Evolutionary conservation across 805 yeast species (phyloP).

Genomic region (Blastobotrys peoriensis): DNA sequence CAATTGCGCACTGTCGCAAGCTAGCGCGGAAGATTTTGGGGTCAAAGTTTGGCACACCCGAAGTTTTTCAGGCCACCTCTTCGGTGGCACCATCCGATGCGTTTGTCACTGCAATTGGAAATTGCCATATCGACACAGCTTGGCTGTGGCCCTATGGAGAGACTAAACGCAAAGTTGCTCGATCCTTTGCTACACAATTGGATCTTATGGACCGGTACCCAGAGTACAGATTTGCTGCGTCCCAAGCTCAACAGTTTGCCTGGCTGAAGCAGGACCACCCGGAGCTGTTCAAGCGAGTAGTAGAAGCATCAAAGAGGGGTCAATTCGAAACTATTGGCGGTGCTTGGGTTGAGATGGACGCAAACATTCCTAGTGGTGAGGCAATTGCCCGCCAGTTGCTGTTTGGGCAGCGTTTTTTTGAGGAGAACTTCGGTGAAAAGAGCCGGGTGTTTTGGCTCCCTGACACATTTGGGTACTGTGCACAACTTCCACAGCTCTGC

Average conservation of each 20-base stretch:
- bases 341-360: slow-evolving; percentile 86
- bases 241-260: slow-evolving; percentile 89
- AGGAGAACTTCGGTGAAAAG: slow-evolving; percentile 60
- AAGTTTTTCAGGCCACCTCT: slow-evolving; percentile 43
- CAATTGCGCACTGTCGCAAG: slow-evolving; percentile 55
- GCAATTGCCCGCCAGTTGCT: slow-evolving; percentile 74
- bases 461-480: slow-evolving; percentile 81
- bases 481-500: slow-evolving; percentile 79
- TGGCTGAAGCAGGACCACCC: slow-evolving; percentile 89
- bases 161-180: slow-evolving; percentile 79
- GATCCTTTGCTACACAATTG: slow-evolving; percentile 91
- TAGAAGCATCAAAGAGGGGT: slow-evolving; percentile 49
- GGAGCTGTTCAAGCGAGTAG: slow-evolving; percentile 54
- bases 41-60: slow-evolving; percentile 50
- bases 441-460: slow-evolving; percentile 76
- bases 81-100: too few relatives aligned
- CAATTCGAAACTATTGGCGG: slow-evolving; percentile 81
- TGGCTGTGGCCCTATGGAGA: slow-evolving; percentile 99
- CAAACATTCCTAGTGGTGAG: slow-evolving; percentile 78
- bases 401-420: slow-evolving; percentile 69
- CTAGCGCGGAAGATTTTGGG: slow-evolving; percentile 62
- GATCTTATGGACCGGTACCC: slow-evolving; percentile 79
- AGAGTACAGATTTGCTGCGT: slow-evolving; percentile 85
- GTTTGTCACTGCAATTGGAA: slow-evolving; percentile 73
- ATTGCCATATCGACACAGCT: slow-evolving; percentile 94